Conservation (phyloP, 2,329 filamentous ascomycete species). For the Ophiostoma perfectum region DNA sequence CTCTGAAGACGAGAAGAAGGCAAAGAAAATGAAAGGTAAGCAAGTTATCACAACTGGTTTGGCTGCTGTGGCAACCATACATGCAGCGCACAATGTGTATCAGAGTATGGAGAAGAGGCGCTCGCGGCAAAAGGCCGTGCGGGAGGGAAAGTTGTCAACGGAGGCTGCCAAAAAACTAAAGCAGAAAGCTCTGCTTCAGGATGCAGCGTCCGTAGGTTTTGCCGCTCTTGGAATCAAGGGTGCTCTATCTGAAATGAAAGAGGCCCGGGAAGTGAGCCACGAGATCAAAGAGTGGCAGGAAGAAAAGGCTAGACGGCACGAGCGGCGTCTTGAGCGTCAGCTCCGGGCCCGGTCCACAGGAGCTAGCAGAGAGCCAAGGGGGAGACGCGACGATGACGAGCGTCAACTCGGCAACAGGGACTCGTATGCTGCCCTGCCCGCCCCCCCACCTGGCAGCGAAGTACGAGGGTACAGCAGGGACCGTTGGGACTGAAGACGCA, state of each 20-base stretch:
- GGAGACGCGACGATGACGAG: slow-evolving; percentile 30
- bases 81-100: slow-evolving; percentile 55
- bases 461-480: background rate
- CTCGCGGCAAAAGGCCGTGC: slow-evolving; percentile 48
- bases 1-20: slow-evolving; percentile 50
- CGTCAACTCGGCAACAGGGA: background rate
- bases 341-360: slow-evolving; percentile 12
- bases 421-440: background rate
- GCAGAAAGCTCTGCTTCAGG: slow-evolving; percentile 51
- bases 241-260: slow-evolving; percentile 51
- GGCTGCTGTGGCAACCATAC: slow-evolving; percentile 55
- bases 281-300: slow-evolving; percentile 46
- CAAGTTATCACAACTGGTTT: slow-evolving; percentile 53
- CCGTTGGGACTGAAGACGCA: background rate
- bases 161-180: slow-evolving; percentile 53
- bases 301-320: slow-evolving; percentile 47
- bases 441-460: background rate
- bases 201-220: slow-evolving; percentile 54
- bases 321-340: slow-evolving; percentile 40
- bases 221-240: slow-evolving; percentile 55
- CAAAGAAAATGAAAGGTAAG: slow-evolving; percentile 58
- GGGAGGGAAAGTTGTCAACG: slow-evolving; percentile 47
- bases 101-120: slow-evolving; percentile 54
- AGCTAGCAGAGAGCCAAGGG: slow-evolving; percentile 29
- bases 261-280: slow-evolving; percentile 46